phyloP scores from a whole-genome alignment of 192 early-diverging fungal species.

The Kickxella alabastrina region DNA sequence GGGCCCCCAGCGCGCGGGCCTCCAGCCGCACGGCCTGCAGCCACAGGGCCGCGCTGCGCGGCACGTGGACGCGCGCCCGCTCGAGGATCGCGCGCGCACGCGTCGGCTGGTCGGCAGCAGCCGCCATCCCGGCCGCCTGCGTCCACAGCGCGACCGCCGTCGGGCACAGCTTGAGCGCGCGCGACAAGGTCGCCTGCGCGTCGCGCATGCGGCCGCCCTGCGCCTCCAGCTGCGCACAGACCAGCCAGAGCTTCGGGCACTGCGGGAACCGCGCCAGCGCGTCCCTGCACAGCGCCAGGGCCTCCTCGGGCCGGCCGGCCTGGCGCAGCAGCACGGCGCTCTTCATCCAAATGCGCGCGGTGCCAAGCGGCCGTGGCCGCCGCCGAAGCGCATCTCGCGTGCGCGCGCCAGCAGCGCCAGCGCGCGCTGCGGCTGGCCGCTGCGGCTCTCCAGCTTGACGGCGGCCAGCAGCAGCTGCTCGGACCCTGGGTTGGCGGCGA shows the following conservation, averaged over 20 bases:
- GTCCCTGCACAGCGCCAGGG: conserved; percentile 62
- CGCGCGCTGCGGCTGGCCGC: conserved; percentile 71
- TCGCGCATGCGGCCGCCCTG: conserved; percentile 62
- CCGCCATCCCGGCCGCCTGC: conserved; percentile 74
- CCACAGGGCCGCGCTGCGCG: conserved; percentile 81
- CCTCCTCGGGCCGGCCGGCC: conserved; percentile 58
- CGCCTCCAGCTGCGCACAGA: conserved; percentile 79
- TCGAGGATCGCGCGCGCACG: conserved; percentile 84
- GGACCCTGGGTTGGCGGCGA: conserved; percentile 83
- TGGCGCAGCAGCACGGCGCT: conserved; percentile 81
- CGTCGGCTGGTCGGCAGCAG: conserved; percentile 57
- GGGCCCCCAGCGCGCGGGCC: conserved; percentile 53
- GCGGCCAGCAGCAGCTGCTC: conserved; percentile 95
- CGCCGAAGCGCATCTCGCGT: conserved; percentile 30
- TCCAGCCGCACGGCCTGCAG: conserved; percentile 64
- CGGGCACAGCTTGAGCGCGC: conserved; percentile 72
- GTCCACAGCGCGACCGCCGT: conserved; percentile 80
- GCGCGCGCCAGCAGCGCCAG: conserved; percentile 72
- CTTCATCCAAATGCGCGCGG: conserved; percentile 94
- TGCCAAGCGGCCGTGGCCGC: conserved; percentile 56
- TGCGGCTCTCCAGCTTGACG: conserved; percentile 94
- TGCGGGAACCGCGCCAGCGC: conserved; percentile 67
- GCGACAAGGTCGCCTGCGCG: conserved; percentile 70
- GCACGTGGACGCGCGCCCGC: conserved; percentile 77
- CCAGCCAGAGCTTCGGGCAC: conserved; percentile 92